These are phyloP conservation scores for Chaetomium tenue DNA, from an alignment of 495 filamentous ascomycete species.

Conservation along the genomic window DNA sequence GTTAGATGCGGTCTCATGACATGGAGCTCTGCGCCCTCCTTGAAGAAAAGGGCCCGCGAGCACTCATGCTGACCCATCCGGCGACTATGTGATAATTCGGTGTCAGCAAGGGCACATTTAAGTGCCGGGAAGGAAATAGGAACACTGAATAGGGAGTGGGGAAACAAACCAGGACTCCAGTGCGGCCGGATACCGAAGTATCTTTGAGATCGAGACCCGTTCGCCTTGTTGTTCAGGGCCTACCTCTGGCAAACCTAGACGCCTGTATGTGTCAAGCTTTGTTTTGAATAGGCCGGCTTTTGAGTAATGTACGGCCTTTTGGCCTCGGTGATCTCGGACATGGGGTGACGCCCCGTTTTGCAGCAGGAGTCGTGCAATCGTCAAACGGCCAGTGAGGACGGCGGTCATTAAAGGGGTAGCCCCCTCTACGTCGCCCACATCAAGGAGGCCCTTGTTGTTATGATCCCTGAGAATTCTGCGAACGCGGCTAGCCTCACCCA, in stretches of 20 bases:
- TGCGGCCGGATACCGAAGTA: conserved; percentile 11
- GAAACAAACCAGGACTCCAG: conserved; percentile 18
- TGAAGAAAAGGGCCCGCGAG: conserved; percentile 1
- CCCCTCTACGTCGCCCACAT: conserved; percentile 9
- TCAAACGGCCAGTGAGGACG: conserved; percentile 9
- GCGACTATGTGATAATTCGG: neutral
- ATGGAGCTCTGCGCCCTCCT: neutral
- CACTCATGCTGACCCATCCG: neutral
- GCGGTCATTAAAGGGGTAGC: conserved; percentile 19
- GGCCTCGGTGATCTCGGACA: neutral
- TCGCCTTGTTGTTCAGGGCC: neutral
- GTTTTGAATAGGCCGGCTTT: neutral
- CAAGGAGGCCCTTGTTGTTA: neutral
- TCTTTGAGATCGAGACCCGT: neutral
- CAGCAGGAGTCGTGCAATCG: conserved; percentile 2
- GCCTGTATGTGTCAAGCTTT: conserved; percentile 1
- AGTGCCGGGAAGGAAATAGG: too few relatives aligned
- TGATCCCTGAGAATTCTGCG: neutral
- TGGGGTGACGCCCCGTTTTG: neutral
- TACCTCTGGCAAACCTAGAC: neutral
- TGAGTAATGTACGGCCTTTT: neutral
- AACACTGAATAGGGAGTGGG: too few relatives aligned
- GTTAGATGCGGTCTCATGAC: neutral
- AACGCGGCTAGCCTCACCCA: neutral
- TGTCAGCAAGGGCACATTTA: too few relatives aligned